These are phyloP conservation scores for Pholiota conissans DNA, from an alignment of 768 basidiomycete species.

Conservation along the genomic window DNA sequence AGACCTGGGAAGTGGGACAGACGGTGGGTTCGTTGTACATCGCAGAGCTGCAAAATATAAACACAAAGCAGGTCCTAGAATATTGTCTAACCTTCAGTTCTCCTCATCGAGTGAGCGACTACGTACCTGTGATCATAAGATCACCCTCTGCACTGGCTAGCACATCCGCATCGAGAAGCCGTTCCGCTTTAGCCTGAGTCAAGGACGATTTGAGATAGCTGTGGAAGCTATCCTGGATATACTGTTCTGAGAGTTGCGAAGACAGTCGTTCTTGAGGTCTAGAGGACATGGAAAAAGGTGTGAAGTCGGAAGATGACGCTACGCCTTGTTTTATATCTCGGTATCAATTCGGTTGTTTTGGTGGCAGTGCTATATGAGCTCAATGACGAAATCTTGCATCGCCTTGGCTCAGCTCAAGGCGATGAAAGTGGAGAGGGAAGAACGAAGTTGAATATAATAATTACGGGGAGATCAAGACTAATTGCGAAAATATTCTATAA, in stretches of 20 bases:
- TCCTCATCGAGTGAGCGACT: background rate
- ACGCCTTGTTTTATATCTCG: background rate
- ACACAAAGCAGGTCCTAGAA: conserved; percentile 72
- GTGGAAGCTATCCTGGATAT: conserved; percentile 79
- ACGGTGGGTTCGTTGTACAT: conserved; percentile 73
- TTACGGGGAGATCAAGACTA: too few relatives aligned
- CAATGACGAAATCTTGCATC: background rate
- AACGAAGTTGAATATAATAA: too few relatives aligned
- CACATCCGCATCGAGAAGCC: conserved; percentile 68
- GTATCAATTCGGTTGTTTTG: background rate
- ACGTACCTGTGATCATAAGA: conserved; percentile 79
- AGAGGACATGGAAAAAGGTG: background rate
- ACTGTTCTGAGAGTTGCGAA: conserved; percentile 53
- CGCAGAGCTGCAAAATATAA: conserved; percentile 84
- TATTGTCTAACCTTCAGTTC: background rate
- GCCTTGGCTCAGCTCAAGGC: too few relatives aligned
- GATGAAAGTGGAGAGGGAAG: too few relatives aligned
- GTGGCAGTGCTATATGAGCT: background rate
- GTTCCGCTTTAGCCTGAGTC: conserved; percentile 75
- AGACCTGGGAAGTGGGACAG: conserved; percentile 72
- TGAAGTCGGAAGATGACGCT: background rate
- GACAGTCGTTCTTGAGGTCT: background rate
- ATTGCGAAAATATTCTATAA: too few relatives aligned
- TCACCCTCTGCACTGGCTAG: conserved; percentile 79
- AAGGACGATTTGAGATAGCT: conserved; percentile 79